phyloP scores from a whole-genome alignment of 371 early-diverging fungal species.

The Entomophthora muscae region DNA sequence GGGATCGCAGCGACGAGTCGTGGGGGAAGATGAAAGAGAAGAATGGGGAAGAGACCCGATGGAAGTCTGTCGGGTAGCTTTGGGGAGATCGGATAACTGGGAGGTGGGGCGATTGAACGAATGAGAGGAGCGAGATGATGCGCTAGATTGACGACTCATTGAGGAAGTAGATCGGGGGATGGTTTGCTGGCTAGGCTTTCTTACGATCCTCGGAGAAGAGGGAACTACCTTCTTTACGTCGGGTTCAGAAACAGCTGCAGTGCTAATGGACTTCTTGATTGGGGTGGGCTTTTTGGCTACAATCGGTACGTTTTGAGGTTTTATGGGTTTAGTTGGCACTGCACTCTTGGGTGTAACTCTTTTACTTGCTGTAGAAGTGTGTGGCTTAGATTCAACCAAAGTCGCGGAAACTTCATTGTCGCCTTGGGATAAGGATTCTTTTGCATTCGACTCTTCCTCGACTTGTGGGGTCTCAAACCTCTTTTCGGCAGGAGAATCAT shows the following conservation, averaged over 20 bases:
- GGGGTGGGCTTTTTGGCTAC: neutral
- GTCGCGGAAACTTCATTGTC: no score
- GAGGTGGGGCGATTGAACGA: neutral
- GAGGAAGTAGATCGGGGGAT: neutral
- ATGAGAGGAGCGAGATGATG: neutral
- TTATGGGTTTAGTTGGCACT: no score
- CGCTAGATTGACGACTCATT: neutral
- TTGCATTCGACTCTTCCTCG: no score
- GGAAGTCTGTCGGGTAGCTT: neutral
- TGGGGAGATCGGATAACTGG: neutral
- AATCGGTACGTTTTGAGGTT: no score
- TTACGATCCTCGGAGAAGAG: neutral
- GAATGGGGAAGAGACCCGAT: neutral
- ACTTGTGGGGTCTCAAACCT: no score
- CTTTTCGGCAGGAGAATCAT: no score
- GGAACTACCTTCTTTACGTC: neutral
- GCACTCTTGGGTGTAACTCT: no score
- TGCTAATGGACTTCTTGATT: neutral
- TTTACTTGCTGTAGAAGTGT: no score
- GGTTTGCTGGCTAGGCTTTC: neutral
- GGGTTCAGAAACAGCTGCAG: neutral
- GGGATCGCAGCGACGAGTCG: neutral
- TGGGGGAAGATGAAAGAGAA: neutral
- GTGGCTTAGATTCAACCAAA: no score
- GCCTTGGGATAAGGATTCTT: no score